phyloP scores from a whole-genome alignment of 352 stramenopile species.

The Globisporangium irregulare region DNA sequence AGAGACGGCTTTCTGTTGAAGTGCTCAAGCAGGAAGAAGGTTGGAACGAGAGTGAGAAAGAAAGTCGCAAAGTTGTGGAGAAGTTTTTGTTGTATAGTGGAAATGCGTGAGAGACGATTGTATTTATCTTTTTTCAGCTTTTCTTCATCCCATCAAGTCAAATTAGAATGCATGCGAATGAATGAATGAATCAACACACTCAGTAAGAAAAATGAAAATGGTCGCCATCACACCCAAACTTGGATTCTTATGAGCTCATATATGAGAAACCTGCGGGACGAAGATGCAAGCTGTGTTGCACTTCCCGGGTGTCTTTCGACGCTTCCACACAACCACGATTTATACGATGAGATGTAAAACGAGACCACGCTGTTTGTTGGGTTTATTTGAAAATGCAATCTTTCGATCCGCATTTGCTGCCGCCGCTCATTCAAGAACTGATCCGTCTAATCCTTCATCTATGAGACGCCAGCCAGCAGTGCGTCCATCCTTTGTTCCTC shows the following conservation, averaged over 20 bases:
- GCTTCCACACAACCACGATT: too few species aligned
- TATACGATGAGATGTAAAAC: too few species aligned
- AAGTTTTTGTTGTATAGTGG: background rate
- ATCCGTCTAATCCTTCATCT: background rate
- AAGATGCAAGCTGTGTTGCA: too few species aligned
- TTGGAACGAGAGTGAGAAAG: slow-evolving; percentile 2
- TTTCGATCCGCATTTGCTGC: background rate
- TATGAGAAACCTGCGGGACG: too few species aligned
- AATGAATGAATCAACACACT: background rate
- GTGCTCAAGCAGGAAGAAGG: slow-evolving; percentile 23
- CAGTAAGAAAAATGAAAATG: background rate
- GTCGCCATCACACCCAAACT: background rate
- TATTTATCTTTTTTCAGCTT: slow-evolving; percentile 9
- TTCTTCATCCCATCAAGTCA: background rate
- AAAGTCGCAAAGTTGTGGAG: background rate
- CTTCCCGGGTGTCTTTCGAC: too few species aligned
- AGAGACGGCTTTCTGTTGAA: slow-evolving; percentile 22
- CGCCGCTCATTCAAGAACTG: background rate
- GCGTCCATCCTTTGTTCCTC: background rate
- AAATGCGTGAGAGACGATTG: slow-evolving; percentile 10
- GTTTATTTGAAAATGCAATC: slow-evolving; percentile 11
- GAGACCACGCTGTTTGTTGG: background rate
- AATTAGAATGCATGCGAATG: background rate
- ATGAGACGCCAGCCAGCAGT: background rate
- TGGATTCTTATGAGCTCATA: too few species aligned